Evolutionary conservation across 2,329 filamentous ascomycete genomes (phyloP), one percentile per base, ranked within the genome.

Genomic region (Phialophora chinensis): DNA sequence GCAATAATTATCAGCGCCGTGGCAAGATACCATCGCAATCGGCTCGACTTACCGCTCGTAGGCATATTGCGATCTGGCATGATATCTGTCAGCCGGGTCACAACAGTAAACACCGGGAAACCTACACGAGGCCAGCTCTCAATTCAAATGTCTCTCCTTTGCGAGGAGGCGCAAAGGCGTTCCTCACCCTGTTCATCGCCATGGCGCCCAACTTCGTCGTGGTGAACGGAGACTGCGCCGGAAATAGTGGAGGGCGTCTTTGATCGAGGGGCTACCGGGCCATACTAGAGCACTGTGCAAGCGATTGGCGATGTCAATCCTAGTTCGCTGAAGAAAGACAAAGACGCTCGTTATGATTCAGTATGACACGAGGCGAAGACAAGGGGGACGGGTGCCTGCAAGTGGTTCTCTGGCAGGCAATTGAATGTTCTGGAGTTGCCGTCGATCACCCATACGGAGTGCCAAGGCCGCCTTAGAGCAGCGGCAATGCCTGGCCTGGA

Each of bases 91-190:
- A 81, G 76, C 70, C 78, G 66, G 78, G 74, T 70, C 49, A 66
- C 44, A 62, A 54, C 67, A 58, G 62, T 60, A 57, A 60, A 65
- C 65, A 31, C n/a, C 66, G 75, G 68, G 66, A 25, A 65, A 60
- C 80, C 71, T 85, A 87, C 82, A 89, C 95, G 78, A 99, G 84
- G 47, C 95, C 95, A 71, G 94, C 92, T 79, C 95, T 90, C 81
- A 99, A 83, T 85, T 99, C 95, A 78, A 97, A 98, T 17, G 95
- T 99, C 83, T 99, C 95, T 79, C 95, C 95, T 84, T 99, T 99
- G 76, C 90, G 89, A 74, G 95, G 95, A 78, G 89, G 90, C 78
- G 92, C 90, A 79, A 99, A 97, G 75, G 94, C 95, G 80, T 91
- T 93, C 78, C 91, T 89, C 79, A 99, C 95, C 80, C 94, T 91